A percentile compares a stretch with the other conserved stretches of the same genome.
Conservation (phyloP, 2,329 filamentous ascomycete genomes). For the Exserohilum turcica region DNA sequence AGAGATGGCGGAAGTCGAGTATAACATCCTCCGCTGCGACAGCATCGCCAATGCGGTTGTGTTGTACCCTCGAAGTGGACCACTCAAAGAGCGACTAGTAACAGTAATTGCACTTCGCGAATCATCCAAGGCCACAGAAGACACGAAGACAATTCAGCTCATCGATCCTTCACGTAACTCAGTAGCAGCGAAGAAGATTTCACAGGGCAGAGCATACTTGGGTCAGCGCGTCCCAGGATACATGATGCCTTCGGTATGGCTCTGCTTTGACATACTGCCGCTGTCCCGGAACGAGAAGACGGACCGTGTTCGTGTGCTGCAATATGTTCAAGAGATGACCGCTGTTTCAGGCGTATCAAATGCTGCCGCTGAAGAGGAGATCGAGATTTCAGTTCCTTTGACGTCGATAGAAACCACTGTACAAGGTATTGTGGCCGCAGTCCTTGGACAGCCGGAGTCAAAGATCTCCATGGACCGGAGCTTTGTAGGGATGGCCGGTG, state of each 20-base stretch:
- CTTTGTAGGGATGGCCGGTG: neutral
- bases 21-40: slow-evolving; percentile 13
- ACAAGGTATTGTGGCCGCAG: neutral
- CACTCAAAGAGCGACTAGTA: slow-evolving; percentile 47
- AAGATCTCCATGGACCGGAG: neutral
- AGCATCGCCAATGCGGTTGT: slow-evolving; percentile 30
- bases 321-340: neutral
- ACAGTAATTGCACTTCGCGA: slow-evolving; percentile 46
- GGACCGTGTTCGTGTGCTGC: neutral
- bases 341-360: neutral
- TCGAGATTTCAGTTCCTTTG: neutral
- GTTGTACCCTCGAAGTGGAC: slow-evolving; percentile 48
- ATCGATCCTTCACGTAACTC: too few species aligned
- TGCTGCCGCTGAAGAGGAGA: neutral
- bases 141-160: too few species aligned
- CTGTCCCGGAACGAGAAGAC: neutral
- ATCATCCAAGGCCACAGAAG: neutral
- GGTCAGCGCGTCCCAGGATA: slow-evolving; percentile 1
- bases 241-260: slow-evolving; percentile 22
- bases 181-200: neutral
- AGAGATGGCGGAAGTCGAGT: slow-evolving; percentile 28
- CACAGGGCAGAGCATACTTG: neutral
- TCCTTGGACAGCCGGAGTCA: neutral
- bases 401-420: slow-evolving; percentile 1
- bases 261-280: slow-evolving; percentile 35